Evolutionary conservation across 2,329 filamentous ascomycete species (phyloP), one percentile per base, ranked within the genome.

Genomic region (Ceratocystis smalleyi): DNA sequence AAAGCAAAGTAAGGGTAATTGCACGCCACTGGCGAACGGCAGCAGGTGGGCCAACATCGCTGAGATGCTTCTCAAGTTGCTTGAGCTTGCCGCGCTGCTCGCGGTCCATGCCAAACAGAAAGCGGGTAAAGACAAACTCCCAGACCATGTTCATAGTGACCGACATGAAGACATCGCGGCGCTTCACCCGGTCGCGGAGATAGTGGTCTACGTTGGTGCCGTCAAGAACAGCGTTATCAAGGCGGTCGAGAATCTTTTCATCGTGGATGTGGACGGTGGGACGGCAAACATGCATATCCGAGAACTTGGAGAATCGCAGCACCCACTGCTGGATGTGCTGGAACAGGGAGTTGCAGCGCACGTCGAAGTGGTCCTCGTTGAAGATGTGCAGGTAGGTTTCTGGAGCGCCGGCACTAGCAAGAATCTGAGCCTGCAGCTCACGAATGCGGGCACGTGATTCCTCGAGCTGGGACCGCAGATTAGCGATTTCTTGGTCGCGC

Each of bases 91-190:
- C 91, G 70, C 94, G 85, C 75, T 99, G 94, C 75, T 97, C 94
- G 70, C 91, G 84, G 73, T 99, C 94, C 90, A 99, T 96, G 70
- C 94, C 94, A 73, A 99, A 99, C 30, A 99, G 84, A 74, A 99
- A 99, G 68, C 94, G 85, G 7, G 92, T 96, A 73, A 99, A 99
- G 72, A 99, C 86, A 72, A 95, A 96, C 75, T 99, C 94, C 91
- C 91, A 99, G 62, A 99, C 86, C 91, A 99, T 96, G 67, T 88
- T 94, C 91, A 97, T 97, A 64, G 92, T 89, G 74, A 99, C 91
- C 45, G 91, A 94, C 90, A 97, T 96, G 80, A 99, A 96, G 66
- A 97, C 86, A 73, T 97, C 92, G 67, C 92, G 85, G 67, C 94
- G 86, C 71, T 83, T 86, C 64, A 96, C 87, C 47, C 95, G 88